Evolutionary conservation across 2,329 filamentous ascomycete species (phyloP).

Genomic region (Blastomyces percursus): DNA sequence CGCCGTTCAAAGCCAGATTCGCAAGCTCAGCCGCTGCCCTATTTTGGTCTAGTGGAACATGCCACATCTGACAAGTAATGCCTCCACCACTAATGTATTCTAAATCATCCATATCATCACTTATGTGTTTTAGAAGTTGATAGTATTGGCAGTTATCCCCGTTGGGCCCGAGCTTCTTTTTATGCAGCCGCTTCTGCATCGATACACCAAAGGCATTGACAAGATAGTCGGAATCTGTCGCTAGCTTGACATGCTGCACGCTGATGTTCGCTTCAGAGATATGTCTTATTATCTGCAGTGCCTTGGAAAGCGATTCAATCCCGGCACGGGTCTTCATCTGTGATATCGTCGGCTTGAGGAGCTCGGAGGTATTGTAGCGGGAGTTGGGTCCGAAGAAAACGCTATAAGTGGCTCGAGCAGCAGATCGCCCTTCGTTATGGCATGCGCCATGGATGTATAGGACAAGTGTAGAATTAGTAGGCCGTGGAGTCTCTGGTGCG

Average conservation of each 20-base stretch:
- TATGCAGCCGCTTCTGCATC: background rate
- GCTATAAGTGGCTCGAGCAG: background rate
- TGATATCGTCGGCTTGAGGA: background rate
- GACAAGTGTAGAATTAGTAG: background rate
- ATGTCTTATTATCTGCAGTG: background rate
- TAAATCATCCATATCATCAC: conserved; percentile 1
- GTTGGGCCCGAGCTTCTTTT: background rate
- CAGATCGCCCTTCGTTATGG: background rate
- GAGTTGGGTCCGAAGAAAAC: background rate
- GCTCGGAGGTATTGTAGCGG: background rate
- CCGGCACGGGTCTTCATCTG: background rate
- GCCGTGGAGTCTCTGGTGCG: background rate
- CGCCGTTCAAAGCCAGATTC: conserved; percentile 1
- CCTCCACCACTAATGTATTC: background rate
- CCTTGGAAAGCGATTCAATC: background rate
- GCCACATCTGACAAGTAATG: conserved; percentile 4
- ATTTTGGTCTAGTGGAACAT: background rate
- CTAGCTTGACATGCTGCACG: background rate
- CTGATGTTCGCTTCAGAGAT: background rate
- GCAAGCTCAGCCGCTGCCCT: background rate
- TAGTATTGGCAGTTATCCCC: background rate
- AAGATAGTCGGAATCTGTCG: conserved; percentile 3
- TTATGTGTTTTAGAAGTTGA: background rate
- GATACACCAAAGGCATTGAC: background rate
- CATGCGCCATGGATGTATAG: conserved; percentile 4